Base-by-base conservation (phyloP, 169 alveolate species). In the Amoebophrya sp. region DNA sequence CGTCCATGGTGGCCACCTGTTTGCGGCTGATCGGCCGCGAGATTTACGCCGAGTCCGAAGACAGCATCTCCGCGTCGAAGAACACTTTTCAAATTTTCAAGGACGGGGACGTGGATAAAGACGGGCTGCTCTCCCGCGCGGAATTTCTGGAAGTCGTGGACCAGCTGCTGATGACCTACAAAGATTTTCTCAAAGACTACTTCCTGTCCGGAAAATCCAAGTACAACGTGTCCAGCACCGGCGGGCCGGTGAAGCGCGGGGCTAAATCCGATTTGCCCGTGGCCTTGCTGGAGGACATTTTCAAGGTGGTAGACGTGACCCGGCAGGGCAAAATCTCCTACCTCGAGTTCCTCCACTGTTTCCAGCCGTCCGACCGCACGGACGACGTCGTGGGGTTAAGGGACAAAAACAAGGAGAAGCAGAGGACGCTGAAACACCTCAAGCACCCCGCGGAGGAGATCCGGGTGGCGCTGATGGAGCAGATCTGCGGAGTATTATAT, bases 1-100 rank as follows among this genome's bases (percentile, higher is more conserved):
- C 83, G 32, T 25, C 83, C 39, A 66, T n/a, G 29, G 83, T 66
- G 32, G 83, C 83, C 1, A 66, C 83, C 10, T 7, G 35, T 2
- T 66, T 66, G 38, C 83, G 83, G 38, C 83, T 66, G 83, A 66
- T 66, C 83, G 83, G 83, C 83, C 83, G 83, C 83, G 83, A 18
- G 83, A 66, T 66, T 25, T 66, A 25, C 83, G 83, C 83, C 10
- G 83, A 66, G 2, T 18, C 83, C 83, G 83, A 66, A 3, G 29
- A 18, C 35, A 1, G 32, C 35, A 18, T 25, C 35, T 0, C 29
- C 7, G 83, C 83, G 38, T 25, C 39, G 29, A n/a, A 66, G 83
- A 66, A 66, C 7, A 66, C 83, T 3, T 66, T 66, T 25, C 7
- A 18, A 25, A 66, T 66, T n/a, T 66, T 66, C 32, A 12, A 7